phyloP scores from a whole-genome alignment of 768 basidiomycete genomes.

The Tulasnella calospora region DNA sequence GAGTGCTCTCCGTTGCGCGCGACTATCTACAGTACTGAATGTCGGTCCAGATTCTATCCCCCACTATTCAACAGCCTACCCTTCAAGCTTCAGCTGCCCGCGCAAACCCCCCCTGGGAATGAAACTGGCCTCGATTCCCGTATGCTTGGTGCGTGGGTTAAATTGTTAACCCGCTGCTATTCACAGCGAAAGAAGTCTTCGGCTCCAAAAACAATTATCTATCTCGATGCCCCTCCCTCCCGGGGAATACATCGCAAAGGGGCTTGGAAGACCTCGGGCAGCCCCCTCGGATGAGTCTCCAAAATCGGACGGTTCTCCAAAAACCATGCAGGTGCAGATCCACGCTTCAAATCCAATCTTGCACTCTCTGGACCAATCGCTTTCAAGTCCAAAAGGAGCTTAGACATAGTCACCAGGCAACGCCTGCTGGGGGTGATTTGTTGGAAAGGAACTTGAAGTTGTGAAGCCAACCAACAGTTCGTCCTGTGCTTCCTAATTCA shows the following conservation, averaged over 20 bases:
- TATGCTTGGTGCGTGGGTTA: neutral
- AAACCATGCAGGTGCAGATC: neutral
- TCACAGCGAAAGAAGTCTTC: neutral
- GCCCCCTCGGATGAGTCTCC: neutral
- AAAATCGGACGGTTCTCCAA: neutral
- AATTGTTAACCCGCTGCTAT: neutral
- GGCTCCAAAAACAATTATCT: neutral
- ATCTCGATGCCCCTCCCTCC: neutral
- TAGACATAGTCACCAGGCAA: neutral
- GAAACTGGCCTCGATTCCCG: neutral
- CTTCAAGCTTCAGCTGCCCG: too few relatives aligned
- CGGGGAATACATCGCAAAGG: neutral
- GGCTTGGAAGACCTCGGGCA: neutral
- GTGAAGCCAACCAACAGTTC: neutral
- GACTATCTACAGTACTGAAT: neutral
- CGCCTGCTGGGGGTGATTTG: neutral
- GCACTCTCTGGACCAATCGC: neutral
- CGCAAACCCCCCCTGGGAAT: neutral
- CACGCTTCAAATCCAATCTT: neutral
- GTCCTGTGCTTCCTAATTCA: neutral
- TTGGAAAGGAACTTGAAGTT: neutral
- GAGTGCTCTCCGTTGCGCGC: too few relatives aligned
- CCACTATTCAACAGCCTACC: too few relatives aligned
- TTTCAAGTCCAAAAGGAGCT: neutral
- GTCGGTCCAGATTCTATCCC: neutral